Conservation (phyloP, 176 grass and related monocot species). For the Carex littledalei region DNA sequence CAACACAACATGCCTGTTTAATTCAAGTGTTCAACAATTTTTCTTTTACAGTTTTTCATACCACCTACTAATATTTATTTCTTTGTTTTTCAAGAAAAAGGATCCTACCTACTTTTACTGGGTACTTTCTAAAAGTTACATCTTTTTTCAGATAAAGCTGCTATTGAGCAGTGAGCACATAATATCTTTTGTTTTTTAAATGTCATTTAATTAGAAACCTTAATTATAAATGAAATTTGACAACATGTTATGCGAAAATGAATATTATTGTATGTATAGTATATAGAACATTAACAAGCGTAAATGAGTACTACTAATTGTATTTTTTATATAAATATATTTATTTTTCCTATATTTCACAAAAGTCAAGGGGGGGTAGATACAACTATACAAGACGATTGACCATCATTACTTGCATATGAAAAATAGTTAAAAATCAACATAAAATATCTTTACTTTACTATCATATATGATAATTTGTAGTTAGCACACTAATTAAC, state of each 20-base stretch:
- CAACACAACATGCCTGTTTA: neutral
- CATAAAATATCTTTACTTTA: neutral
- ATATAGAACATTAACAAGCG: too few relatives aligned
- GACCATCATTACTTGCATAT: neutral
- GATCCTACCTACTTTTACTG: neutral
- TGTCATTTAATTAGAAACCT: neutral
- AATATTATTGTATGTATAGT: too few relatives aligned
- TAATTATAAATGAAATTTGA: too few relatives aligned
- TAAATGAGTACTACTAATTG: too few relatives aligned
- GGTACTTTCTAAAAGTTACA: neutral
- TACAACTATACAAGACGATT: neutral
- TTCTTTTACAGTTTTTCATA: neutral
- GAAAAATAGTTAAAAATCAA: neutral
- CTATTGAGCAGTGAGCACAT: neutral
- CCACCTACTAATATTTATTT: neutral
- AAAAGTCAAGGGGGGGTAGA: neutral
- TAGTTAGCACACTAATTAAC: constrained; percentile 3
- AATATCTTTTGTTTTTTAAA: neutral
- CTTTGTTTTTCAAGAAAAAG: neutral
- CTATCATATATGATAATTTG: neutral
- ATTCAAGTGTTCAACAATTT: neutral
- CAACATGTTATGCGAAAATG: too few relatives aligned
- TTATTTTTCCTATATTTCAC: neutral
- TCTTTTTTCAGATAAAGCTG: neutral
- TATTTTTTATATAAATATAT: too few relatives aligned